These are phyloP conservation scores for Rubia peregrina DNA, from an alignment of 305 asterid genomes.

Conservation along the genomic window DNA sequence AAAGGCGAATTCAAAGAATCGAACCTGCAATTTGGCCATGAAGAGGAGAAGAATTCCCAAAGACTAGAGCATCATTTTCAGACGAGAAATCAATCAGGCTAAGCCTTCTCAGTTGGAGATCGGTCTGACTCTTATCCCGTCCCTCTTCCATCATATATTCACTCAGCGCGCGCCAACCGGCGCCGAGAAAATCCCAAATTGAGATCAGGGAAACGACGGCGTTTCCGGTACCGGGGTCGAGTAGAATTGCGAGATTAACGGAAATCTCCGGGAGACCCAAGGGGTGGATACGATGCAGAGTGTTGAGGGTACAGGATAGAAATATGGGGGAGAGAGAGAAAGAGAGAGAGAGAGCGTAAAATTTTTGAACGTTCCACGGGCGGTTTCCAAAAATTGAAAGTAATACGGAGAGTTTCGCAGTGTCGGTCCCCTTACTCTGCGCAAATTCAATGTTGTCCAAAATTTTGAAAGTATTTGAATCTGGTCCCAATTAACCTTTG, in stretches of 20 bases:
- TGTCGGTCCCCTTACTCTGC: background rate
- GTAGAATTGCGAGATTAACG: background rate
- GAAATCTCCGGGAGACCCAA: background rate
- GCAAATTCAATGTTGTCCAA: background rate
- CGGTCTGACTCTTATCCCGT: slow-evolving; percentile 1
- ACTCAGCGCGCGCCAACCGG: background rate
- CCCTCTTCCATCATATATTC: slow-evolving; percentile 16
- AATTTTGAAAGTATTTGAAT: background rate
- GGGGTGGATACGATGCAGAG: background rate
- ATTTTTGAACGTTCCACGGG: slow-evolving; percentile 10
- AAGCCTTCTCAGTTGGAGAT: slow-evolving; percentile 15
- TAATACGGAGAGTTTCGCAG: background rate
- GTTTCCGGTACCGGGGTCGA: background rate
- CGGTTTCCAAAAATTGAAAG: slow-evolving; percentile 15
- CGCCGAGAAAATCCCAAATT: slow-evolving; percentile 3
- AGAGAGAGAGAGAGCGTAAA: slow-evolving; percentile 3
- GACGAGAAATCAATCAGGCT: slow-evolving; percentile 22
- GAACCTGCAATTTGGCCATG: slow-evolving; percentile 18
- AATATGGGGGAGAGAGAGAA: slow-evolving; percentile 1
- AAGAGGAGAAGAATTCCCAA: slow-evolving; percentile 13
- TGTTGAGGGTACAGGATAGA: background rate
- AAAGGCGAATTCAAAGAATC: background rate
- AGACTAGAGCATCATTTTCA: slow-evolving; percentile 20
- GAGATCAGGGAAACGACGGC: background rate
- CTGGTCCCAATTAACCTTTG: background rate